phyloP scores from a whole-genome alignment of 192 early-diverging fungal genomes.

The Rhizophagus sp. region DNA sequence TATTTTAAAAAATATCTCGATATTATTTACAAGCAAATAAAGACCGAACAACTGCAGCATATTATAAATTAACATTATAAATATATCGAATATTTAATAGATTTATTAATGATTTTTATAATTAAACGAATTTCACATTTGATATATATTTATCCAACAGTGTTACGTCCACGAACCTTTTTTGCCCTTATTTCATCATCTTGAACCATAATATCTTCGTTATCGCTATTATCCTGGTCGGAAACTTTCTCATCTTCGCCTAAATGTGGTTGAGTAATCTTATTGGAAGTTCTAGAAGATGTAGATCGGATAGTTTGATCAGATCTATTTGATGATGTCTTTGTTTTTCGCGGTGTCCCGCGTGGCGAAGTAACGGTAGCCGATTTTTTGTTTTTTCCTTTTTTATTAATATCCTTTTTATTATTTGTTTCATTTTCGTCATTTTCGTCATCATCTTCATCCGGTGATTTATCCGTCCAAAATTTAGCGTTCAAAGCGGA shows the following conservation, averaged over 20 bases:
- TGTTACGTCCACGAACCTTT: background rate
- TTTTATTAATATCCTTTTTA: background rate
- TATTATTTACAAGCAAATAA: no score
- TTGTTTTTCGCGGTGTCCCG: no score
- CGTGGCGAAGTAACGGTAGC: background rate
- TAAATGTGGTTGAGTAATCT: background rate
- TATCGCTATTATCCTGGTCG: background rate
- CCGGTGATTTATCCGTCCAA: background rate
- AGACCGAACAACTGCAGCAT: no score
- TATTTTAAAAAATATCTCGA: no score
- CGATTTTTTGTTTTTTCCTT: background rate
- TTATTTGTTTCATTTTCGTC: background rate
- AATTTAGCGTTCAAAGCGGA: background rate
- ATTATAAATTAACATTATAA: no score
- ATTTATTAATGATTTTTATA: no score
- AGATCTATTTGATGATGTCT: background rate
- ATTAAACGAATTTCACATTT: no score
- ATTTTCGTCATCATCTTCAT: background rate
- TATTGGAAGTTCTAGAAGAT: no score
- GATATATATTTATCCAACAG: no score
- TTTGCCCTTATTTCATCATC: background rate
- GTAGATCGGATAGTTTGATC: background rate
- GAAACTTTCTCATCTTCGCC: background rate
- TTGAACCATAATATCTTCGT: no score
- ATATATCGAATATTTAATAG: no score